These are phyloP conservation scores for Arachnopeziza araneosa DNA, from an alignment of 2,329 filamentous ascomycete species.

Conservation along the genomic window DNA sequence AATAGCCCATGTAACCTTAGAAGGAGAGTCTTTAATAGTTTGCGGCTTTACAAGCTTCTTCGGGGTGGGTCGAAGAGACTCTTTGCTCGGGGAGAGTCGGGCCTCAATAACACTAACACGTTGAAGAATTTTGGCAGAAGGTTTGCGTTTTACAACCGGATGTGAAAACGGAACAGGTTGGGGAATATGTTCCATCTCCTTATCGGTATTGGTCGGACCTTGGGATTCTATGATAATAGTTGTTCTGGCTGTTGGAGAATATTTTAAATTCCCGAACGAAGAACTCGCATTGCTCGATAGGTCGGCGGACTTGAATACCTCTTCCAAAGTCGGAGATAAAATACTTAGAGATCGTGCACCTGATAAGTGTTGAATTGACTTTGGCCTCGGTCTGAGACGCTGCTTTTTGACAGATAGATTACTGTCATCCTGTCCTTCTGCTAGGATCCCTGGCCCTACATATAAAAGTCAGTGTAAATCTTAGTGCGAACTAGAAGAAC, in stretches of 20 bases:
- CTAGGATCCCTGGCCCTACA: neutral
- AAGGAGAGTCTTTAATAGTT: neutral
- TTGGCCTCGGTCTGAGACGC: constrained; percentile 18
- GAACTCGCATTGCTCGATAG: neutral
- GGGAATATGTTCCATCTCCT: neutral
- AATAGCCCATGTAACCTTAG: neutral
- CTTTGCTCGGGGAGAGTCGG: neutral
- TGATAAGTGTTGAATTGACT: constrained; percentile 18
- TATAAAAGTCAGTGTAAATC: neutral
- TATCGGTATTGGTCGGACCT: neutral
- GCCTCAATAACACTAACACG: neutral
- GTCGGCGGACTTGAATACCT: constrained; percentile 1
- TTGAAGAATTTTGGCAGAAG: neutral
- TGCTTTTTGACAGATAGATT: constrained; percentile 23
- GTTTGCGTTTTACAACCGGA: neutral
- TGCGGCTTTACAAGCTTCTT: neutral
- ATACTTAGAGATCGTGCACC: constrained; percentile 18
- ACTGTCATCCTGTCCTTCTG: neutral
- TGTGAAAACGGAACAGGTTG: neutral
- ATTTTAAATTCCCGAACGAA: neutral
- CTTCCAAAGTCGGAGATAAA: constrained; percentile 23
- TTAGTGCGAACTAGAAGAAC: neutral
- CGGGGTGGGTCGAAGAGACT: neutral
- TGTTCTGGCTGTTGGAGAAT: neutral
- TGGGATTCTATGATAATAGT: neutral